A percentile compares a stretch with the other conserved stretches of the same genome.
These are phyloP conservation scores for Peronosclerospora sorghi DNA, from an alignment of 352 stramenopile genomes.

Conservation along the genomic window DNA sequence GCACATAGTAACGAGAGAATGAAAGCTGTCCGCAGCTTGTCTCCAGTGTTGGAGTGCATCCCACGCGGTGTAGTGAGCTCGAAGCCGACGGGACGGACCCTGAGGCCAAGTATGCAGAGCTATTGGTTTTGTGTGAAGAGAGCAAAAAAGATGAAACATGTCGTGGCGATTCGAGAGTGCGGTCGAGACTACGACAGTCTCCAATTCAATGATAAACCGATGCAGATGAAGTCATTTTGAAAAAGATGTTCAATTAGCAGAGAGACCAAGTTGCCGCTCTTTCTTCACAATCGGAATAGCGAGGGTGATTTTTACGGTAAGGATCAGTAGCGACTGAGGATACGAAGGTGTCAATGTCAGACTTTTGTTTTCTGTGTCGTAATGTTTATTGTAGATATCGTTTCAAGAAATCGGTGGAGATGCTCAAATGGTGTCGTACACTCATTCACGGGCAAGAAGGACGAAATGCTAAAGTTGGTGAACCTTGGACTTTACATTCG, in stretches of 20 bases:
- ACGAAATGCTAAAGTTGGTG: constrained; percentile 88
- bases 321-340: background rate
- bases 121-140: constrained; percentile 46
- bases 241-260: constrained; percentile 87
- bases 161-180: constrained; percentile 94
- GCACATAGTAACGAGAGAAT: constrained; percentile 16
- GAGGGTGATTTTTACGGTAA: constrained; percentile 84
- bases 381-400: constrained; percentile 35
- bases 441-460: constrained; percentile 90
- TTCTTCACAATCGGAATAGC: constrained; percentile 95
- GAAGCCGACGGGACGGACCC: constrained; percentile 33
- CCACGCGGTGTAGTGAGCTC: constrained; percentile 89
- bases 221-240: constrained; percentile 90
- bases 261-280: constrained; percentile 85
- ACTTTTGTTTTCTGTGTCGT: background rate
- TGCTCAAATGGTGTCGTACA: constrained; percentile 90
- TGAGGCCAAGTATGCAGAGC: constrained; percentile 47
- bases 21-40: constrained; percentile 29
- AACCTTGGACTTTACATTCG: constrained; percentile 93
- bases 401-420: constrained; percentile 46
- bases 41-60: constrained; percentile 83
- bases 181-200: constrained; percentile 95
- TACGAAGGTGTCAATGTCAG: background rate
- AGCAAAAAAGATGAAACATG: constrained; percentile 41
- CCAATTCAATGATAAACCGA: constrained; percentile 88